Evolutionary conservation across 495 filamentous ascomycete genomes (phyloP), one percentile per base, ranked within the genome.

Genomic region (Xylaria venustula): DNA sequence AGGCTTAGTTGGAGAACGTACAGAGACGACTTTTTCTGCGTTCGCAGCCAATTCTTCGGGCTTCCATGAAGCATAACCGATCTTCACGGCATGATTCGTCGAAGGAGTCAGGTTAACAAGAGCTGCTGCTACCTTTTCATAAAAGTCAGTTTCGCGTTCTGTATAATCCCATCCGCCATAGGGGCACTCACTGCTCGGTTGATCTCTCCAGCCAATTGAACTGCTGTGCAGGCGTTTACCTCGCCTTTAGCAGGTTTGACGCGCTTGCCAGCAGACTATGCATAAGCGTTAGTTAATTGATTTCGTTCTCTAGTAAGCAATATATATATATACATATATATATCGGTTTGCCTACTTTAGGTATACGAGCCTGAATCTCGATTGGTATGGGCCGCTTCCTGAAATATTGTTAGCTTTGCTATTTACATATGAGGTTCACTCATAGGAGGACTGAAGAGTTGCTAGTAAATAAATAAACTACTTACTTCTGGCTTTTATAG

Each of bases 351-450:
- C 12, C 9, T 61, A 81, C 81, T 73, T 87, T 86, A 34, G 72
- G 72, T n/a, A 87, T 75, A 46, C 84, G 79, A 54, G 83, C 80
- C 61, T 83, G 79, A 58, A 95, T 83, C 49, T 78, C 80, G n/a
- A 98, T 83, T 5, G 95, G 91, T 46, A 98, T 85, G 0, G 94
- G 94, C 20, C 92, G 83, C 81, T 97, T 97, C 68, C 80, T 82
- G 83, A 86, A 25, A 67, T 73, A 71, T 34, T 85, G 84, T 91
- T 96, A 78, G 98, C 97, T 0, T 83, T 60, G 17, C 2, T 17
- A 32, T 12, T 52, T 23, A 11, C 11, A 34, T 34, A 34, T 34
- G 5, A 34, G 11, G 30, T 34, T 11, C 11, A 5, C 30, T 5
- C 11, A 5, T 11, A 34, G 30, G 61, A 91, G 79, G 58, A 97